phyloP scores from a whole-genome alignment of 164 flowering plant genomes.

The Dillenia suffruticosa region DNA sequence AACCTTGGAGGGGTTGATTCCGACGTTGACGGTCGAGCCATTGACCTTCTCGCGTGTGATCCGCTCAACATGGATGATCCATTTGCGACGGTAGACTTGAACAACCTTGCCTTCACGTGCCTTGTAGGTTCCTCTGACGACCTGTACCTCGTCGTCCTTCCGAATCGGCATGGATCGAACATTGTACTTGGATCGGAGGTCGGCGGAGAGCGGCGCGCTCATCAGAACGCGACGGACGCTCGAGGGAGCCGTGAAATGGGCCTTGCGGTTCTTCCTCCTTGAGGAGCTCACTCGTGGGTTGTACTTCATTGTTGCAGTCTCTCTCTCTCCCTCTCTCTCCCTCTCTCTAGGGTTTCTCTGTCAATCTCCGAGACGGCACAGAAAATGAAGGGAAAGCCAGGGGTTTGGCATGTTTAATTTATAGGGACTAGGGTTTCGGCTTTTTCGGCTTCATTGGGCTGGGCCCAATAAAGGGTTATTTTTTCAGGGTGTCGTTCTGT shows the following conservation, averaged over 20 bases:
- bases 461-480: not conserved
- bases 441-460: not conserved
- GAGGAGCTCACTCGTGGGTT: slow-evolving; percentile 63
- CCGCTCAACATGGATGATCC: slow-evolving; percentile 83
- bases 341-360: slow-evolving; percentile 16
- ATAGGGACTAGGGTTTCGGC: not conserved
- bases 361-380: not conserved
- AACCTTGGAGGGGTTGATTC: slow-evolving; percentile 64
- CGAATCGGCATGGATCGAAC: slow-evolving; percentile 76
- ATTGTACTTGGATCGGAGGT: slow-evolving; percentile 66
- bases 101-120: slow-evolving; percentile 82
- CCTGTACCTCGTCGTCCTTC: slow-evolving; percentile 85
- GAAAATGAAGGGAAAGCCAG: not conserved
- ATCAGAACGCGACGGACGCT: slow-evolving; percentile 63
- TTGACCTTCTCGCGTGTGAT: slow-evolving; percentile 83
- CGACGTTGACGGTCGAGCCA: slow-evolving; percentile 83
- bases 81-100: slow-evolving; percentile 75
- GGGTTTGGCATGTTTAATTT: too few species aligned
- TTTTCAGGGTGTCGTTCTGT: not conserved
- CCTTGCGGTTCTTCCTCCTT: slow-evolving; percentile 67
- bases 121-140: slow-evolving; percentile 73
- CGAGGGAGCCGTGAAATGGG: slow-evolving; percentile 81
- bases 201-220: slow-evolving; percentile 63
- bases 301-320: slow-evolving; percentile 51
- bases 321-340: not conserved